A percentile compares a stretch with the other conserved stretches of the same genome.
These are phyloP conservation scores for Trichoderma sp. DNA, from an alignment of 2,329 filamentous ascomycete genomes.

Conservation along the genomic window DNA sequence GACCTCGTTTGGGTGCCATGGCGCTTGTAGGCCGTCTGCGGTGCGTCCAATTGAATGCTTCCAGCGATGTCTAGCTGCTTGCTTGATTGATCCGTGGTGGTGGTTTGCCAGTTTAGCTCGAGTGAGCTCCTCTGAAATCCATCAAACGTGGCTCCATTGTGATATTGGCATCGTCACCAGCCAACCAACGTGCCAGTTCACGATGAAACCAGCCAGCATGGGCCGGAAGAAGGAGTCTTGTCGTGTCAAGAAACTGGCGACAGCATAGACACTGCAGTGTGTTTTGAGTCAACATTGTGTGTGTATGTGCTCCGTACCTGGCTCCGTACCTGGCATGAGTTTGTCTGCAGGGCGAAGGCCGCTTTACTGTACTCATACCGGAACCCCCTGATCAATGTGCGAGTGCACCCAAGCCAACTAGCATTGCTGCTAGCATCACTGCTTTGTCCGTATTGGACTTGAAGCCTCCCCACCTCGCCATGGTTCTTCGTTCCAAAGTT, in stretches of 20 bases:
- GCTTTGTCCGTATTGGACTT: constrained; percentile 4
- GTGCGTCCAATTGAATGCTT: constrained; percentile 16
- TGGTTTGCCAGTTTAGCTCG: not conserved
- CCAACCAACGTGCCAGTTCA: not conserved
- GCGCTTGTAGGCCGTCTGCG: constrained; percentile 6
- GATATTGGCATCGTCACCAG: not conserved
- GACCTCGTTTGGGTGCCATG: not conserved
- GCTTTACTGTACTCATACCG: not conserved
- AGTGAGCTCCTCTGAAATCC: constrained; percentile 18
- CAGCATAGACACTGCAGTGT: not conserved
- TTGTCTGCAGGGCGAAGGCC: constrained; percentile 11
- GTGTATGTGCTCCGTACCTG: not conserved
- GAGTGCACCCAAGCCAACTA: constrained; percentile 8
- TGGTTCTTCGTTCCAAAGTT: constrained; percentile 38
- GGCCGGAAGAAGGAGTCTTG: not conserved
- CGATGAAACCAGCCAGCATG: not conserved
- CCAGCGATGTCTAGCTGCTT: constrained; percentile 3
- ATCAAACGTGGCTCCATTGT: not conserved
- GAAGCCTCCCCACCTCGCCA: constrained; percentile 22
- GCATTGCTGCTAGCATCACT: not conserved
- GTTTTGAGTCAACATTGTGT: not conserved
- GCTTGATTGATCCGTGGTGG: not conserved
- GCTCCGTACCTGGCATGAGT: not conserved
- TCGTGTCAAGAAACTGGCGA: not conserved
- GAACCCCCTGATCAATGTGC: constrained; percentile 1